phyloP scores from a whole-genome alignment of 1,284 basidiomycete genomes.

The Ganoderma multipileum region DNA sequence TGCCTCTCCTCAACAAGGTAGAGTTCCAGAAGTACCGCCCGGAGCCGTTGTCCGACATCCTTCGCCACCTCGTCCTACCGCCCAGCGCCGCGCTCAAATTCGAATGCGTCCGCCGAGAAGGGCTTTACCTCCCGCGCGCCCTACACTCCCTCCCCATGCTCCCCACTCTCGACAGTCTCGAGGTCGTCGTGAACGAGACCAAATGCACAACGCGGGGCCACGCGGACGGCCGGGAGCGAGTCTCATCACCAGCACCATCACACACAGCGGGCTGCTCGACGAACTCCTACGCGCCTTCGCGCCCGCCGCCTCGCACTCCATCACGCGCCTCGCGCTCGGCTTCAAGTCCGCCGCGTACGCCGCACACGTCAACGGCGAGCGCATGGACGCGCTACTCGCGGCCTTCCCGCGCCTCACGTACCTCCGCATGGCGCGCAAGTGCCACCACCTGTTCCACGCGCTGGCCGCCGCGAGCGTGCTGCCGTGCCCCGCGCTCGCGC shows the following conservation, averaged over 20 bases:
- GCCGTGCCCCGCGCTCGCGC: slow-evolving; percentile 5
- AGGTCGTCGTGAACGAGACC: background rate
- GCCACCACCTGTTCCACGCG: slow-evolving; percentile 3
- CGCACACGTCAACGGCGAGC: slow-evolving; percentile 5
- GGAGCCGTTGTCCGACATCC: slow-evolving; percentile 11
- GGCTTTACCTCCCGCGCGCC: background rate
- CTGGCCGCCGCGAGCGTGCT: background rate
- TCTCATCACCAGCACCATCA: background rate
- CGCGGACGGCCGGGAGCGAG: background rate
- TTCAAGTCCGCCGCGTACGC: slow-evolving; percentile 6
- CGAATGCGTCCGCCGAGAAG: background rate
- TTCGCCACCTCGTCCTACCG: slow-evolving; percentile 5
- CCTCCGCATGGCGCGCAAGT: slow-evolving; percentile 7
- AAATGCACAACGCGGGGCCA: background rate
- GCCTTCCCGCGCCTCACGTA: slow-evolving; percentile 3
- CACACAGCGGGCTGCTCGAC: background rate
- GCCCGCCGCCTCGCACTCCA: background rate
- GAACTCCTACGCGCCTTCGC: slow-evolving; percentile 5
- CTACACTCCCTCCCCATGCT: background rate
- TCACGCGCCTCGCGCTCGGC: slow-evolving; percentile 1
- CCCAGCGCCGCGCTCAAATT: background rate
- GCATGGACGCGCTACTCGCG: slow-evolving; percentile 9
- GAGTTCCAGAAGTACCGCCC: background rate
- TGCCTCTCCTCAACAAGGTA: slow-evolving; percentile 3
- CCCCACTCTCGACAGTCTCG: background rate